phyloP scores from a whole-genome alignment of 2,329 filamentous ascomycete genomes.

The Mycosphaerelloides madeirae region DNA sequence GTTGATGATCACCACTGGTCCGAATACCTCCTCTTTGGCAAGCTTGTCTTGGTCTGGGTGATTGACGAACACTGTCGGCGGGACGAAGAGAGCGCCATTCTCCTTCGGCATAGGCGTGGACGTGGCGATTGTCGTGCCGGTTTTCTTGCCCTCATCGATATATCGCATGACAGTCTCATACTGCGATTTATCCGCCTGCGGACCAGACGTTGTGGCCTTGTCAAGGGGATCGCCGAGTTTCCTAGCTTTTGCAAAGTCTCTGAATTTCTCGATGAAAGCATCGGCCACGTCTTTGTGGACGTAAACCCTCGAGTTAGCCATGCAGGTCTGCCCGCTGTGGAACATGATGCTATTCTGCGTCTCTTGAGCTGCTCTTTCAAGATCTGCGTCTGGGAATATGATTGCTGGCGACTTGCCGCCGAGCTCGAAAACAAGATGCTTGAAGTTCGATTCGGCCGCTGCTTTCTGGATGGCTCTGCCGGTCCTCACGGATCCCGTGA shows the following conservation, averaged over 20 bases:
- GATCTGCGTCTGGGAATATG: slow-evolving; percentile 29
- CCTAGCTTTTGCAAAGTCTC: slow-evolving; percentile 28
- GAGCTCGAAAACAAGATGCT: slow-evolving; percentile 26
- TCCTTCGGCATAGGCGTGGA: slow-evolving; percentile 3
- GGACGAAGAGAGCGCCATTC: slow-evolving; percentile 37
- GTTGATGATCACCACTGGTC: slow-evolving; percentile 35
- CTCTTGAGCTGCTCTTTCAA: slow-evolving; percentile 34
- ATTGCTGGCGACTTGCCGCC: slow-evolving; percentile 27
- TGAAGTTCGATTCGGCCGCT: slow-evolving; percentile 26
- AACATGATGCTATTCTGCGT: slow-evolving; percentile 48
- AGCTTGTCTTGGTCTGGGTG: slow-evolving; percentile 36
- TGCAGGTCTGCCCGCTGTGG: slow-evolving; percentile 56
- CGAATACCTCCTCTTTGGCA: slow-evolving; percentile 34
- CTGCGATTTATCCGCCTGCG: slow-evolving; percentile 48
- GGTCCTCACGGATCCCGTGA: slow-evolving; percentile 24
- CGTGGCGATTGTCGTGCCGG: neutral
- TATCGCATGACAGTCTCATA: slow-evolving; percentile 45
- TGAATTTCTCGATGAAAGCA: slow-evolving; percentile 38
- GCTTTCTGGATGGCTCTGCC: slow-evolving; percentile 19
- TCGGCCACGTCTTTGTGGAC: slow-evolving; percentile 50
- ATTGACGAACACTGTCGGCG: slow-evolving; percentile 44
- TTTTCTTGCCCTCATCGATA: slow-evolving; percentile 43
- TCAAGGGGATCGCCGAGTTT: slow-evolving; percentile 27
- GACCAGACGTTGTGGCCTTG: slow-evolving; percentile 35
- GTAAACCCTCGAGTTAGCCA: slow-evolving; percentile 54